Evolutionary conservation across 345 rosid genomes (phyloP).

Genomic region (Psidium guajava): DNA sequence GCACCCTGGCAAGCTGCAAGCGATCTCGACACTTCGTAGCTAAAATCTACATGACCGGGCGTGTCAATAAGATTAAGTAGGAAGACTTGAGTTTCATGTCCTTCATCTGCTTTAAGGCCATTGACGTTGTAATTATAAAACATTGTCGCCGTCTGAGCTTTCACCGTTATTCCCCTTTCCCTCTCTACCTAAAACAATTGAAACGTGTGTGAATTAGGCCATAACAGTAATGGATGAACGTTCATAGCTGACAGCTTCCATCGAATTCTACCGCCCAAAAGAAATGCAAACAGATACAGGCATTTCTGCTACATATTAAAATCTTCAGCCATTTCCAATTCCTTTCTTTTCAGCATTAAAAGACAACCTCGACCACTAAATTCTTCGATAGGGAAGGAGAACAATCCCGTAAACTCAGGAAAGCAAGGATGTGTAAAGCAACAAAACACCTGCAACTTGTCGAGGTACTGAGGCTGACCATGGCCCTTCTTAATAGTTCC

Average conservation of each 20-base stretch:
- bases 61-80: slow-evolving; percentile 84
- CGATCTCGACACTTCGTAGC: slow-evolving; percentile 97
- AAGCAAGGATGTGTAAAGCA: neutral
- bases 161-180: slow-evolving; percentile 95
- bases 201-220: neutral
- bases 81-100: slow-evolving; percentile 24
- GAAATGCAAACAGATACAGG: neutral
- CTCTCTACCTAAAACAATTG: slow-evolving; percentile 67
- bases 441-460: slow-evolving; percentile 61
- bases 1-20: slow-evolving; percentile 99
- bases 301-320: neutral
- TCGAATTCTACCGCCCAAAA: neutral
- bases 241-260: neutral
- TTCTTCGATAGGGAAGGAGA: neutral
- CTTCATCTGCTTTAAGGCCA: slow-evolving; percentile 6
- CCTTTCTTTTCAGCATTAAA: neutral
- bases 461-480: slow-evolving; percentile 98
- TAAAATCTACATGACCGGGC: slow-evolving; percentile 97
- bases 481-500: slow-evolving; percentile 86
- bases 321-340: neutral
- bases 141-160: slow-evolving; percentile 98
- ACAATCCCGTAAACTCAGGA: neutral
- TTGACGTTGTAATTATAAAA: slow-evolving; percentile 33
- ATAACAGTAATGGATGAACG: neutral
- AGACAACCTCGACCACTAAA: neutral